Percentiles rank a stretch among this genome's conserved stretches.
Evolutionary conservation across 1,284 basidiomycete species (phyloP).

Genomic region (Cryptococcus depauperatus): DNA sequence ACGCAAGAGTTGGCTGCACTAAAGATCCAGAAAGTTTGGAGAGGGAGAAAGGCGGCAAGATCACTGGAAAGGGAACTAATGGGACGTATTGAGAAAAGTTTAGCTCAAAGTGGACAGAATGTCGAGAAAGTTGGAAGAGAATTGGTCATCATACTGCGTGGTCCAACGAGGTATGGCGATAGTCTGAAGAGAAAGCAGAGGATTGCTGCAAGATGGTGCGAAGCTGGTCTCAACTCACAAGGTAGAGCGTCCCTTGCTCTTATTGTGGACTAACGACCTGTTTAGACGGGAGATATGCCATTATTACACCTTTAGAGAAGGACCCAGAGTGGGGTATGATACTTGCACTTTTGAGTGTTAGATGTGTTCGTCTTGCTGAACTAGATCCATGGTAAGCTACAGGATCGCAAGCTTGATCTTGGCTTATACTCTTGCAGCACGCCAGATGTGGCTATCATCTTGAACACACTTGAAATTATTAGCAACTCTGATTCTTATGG

Average conservation of each 20-base stretch:
- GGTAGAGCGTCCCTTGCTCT: conserved; percentile 4
- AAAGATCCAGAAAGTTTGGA: conserved; percentile 38
- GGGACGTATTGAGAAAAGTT: conserved; percentile 1
- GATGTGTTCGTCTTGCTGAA: conserved; percentile 4
- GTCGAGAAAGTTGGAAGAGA: conserved; percentile 11
- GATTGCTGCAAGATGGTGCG: conserved; percentile 20
- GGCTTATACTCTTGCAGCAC: conserved; percentile 13
- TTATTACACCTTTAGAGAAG: background rate
- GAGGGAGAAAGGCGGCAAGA: conserved; percentile 20
- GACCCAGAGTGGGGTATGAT: conserved; percentile 4
- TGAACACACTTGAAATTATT: conserved; percentile 16
- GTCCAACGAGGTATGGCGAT: background rate
- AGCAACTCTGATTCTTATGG: conserved; percentile 15
- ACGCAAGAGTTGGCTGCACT: conserved; percentile 27
- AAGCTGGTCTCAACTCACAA: conserved; percentile 3
- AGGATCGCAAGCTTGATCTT: too few species aligned
- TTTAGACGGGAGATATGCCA: conserved; percentile 3
- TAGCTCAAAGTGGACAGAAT: conserved; percentile 5
- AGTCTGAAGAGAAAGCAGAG: conserved; percentile 4
- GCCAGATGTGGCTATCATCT: conserved; percentile 3
- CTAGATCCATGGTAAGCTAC: conserved; percentile 14
- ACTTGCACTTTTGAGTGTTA: conserved; percentile 3
- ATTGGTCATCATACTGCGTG: conserved; percentile 12
- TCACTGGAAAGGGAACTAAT: conserved; percentile 8
- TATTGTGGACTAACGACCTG: background rate